These are phyloP conservation scores for Saitozyma sp. DNA, from an alignment of 768 basidiomycete genomes.

Conservation along the genomic window DNA sequence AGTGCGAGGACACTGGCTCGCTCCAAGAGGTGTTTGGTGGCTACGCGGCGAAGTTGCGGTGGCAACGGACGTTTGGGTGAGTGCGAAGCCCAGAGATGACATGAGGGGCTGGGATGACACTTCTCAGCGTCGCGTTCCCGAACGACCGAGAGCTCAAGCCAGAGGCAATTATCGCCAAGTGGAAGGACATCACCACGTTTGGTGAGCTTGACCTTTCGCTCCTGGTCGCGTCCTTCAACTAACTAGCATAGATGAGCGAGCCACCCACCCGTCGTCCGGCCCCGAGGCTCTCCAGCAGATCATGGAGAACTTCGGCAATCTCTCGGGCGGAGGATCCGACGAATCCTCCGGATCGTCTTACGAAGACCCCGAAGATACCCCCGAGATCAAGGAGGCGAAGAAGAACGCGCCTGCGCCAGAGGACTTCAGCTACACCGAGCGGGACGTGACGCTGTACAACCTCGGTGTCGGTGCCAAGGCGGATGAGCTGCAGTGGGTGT, in stretches of 20 bases:
- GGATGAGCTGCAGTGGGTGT: slow-evolving; percentile 87
- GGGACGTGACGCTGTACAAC: slow-evolving; percentile 92
- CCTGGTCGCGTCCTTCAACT: not conserved
- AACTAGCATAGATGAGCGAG: slow-evolving; percentile 64
- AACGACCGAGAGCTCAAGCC: slow-evolving; percentile 71
- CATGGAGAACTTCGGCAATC: slow-evolving; percentile 64
- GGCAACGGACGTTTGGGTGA: slow-evolving; percentile 85
- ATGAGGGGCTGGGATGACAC: not conserved
- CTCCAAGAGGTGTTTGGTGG: slow-evolving; percentile 88
- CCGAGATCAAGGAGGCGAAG: slow-evolving; percentile 80
- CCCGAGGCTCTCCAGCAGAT: slow-evolving; percentile 75
- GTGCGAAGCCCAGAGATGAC: slow-evolving; percentile 29
- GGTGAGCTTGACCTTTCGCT: slow-evolving; percentile 54
- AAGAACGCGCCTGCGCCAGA: slow-evolving; percentile 57
- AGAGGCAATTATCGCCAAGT: slow-evolving; percentile 76
- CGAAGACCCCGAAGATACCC: slow-evolving; percentile 76
- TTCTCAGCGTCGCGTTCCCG: slow-evolving; percentile 61
- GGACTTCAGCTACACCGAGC: slow-evolving; percentile 76
- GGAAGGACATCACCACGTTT: slow-evolving; percentile 81
- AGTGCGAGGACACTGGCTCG: slow-evolving; percentile 69
- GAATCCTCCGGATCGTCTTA: slow-evolving; percentile 22
- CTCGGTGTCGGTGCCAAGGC: slow-evolving; percentile 91
- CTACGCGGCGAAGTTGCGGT: slow-evolving; percentile 87
- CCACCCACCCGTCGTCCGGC: slow-evolving; percentile 74
- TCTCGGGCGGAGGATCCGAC: slow-evolving; percentile 36